A percentile compares a stretch with the other conserved stretches of the same genome.
phyloP scores from a whole-genome alignment of 345 rosid genomes.

The Brassica juncea region DNA sequence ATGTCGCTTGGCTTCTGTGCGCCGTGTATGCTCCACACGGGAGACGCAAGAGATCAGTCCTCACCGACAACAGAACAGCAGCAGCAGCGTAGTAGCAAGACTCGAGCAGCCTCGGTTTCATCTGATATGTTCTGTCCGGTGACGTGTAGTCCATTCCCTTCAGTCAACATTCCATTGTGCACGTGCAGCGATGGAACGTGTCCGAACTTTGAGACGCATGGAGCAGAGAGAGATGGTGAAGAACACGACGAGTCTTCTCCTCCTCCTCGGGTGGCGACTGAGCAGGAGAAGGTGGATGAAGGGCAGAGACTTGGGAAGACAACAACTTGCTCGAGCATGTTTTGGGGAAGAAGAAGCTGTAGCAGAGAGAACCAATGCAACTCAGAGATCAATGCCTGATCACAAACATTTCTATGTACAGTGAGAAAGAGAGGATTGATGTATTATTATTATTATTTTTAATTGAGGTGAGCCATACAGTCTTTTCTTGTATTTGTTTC shows the following conservation, averaged over 20 bases:
- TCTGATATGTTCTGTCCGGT: slow-evolving; percentile 88
- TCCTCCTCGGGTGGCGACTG: slow-evolving; percentile 48
- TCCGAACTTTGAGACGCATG: slow-evolving; percentile 72
- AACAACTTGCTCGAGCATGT: slow-evolving; percentile 86
- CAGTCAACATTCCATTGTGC: slow-evolving; percentile 80
- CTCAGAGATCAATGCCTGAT: slow-evolving; percentile 90
- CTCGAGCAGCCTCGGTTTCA: slow-evolving; percentile 72
- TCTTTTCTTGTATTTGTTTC: slow-evolving; percentile 29
- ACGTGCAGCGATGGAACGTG: slow-evolving; percentile 86
- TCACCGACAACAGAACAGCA: slow-evolving; percentile 60
- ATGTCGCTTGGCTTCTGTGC: slow-evolving; percentile 83
- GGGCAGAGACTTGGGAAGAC: slow-evolving; percentile 80
- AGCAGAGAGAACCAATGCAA: slow-evolving; percentile 98
- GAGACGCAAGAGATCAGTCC: slow-evolving; percentile 55
- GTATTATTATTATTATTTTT: background rate
- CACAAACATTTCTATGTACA: slow-evolving; percentile 34
- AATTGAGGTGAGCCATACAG: slow-evolving; percentile 9
- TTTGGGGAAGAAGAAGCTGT: slow-evolving; percentile 99
- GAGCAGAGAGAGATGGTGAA: slow-evolving; percentile 44
- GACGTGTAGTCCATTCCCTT: slow-evolving; percentile 94
- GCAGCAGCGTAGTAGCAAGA: slow-evolving; percentile 58
- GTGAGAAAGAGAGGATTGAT: slow-evolving; percentile 11
- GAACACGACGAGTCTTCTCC: slow-evolving; percentile 47
- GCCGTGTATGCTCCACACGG: slow-evolving; percentile 85
- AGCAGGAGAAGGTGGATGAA: slow-evolving; percentile 73